Conservation (phyloP, 2,329 filamentous ascomycete genomes). For the Fusarium cicatricum region DNA sequence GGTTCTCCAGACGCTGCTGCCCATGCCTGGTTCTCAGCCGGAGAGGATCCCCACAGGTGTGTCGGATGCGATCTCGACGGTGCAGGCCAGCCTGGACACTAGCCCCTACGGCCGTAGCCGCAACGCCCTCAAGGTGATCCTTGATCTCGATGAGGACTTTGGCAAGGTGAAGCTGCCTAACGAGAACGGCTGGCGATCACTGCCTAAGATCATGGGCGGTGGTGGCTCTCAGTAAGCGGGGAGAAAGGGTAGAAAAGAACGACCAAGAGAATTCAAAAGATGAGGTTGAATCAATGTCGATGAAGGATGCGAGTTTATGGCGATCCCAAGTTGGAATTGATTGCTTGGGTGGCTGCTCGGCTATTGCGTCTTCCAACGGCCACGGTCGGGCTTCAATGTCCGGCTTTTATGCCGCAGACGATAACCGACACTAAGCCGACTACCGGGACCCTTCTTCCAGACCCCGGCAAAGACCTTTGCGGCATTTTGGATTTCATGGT, state of each 20-base stretch:
- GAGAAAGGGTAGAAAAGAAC: slow-evolving; percentile 2
- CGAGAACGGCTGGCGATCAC: slow-evolving; percentile 60
- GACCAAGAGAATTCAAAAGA: not conserved
- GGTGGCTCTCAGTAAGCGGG: slow-evolving; percentile 40
- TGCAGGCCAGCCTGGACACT: slow-evolving; percentile 47
- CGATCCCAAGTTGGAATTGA: slow-evolving; percentile 7
- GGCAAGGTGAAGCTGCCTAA: slow-evolving; percentile 73
- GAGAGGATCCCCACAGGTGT: slow-evolving; percentile 66
- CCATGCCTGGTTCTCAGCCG: slow-evolving; percentile 70
- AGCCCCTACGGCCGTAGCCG: slow-evolving; percentile 70
- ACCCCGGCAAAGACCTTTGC: not conserved
- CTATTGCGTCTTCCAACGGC: slow-evolving; percentile 21
- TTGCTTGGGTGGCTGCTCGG: slow-evolving; percentile 35
- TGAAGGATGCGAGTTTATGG: slow-evolving; percentile 14
- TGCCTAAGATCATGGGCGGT: slow-evolving; percentile 60
- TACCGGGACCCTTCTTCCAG: not conserved
- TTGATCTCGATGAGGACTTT: slow-evolving; percentile 94
- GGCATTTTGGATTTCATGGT: slow-evolving; percentile 19
- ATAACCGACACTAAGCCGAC: slow-evolving; percentile 26
- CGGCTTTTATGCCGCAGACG: slow-evolving; percentile 21
- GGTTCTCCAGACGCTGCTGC: slow-evolving; percentile 81
- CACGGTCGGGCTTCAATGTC: slow-evolving; percentile 27
- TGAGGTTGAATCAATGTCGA: slow-evolving; percentile 8
- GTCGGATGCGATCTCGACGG: slow-evolving; percentile 66
- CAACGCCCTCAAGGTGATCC: slow-evolving; percentile 94